Base-by-base conservation (phyloP, 2,329 filamentous ascomycete species). In the Aspergillus sergii region DNA sequence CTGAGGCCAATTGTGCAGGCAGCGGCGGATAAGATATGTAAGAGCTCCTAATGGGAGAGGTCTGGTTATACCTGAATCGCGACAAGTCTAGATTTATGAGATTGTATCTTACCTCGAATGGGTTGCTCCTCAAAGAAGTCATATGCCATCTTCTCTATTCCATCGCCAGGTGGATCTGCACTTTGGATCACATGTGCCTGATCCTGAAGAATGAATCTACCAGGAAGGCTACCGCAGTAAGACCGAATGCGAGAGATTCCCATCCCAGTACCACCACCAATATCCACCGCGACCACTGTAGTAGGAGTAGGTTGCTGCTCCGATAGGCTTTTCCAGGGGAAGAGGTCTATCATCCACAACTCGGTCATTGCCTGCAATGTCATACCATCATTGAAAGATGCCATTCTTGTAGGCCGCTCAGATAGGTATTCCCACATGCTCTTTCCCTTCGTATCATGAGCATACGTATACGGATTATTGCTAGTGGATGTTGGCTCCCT, bases 31-130 rank as follows among this genome's bases (percentile, higher is more conserved):
- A 2, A 46, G 43, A 12, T 46, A 46, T 4, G 43, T 46, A 11
- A 46, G 21, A 21, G 43, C 43, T 46, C 43, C 43, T 46, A 12
- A 26, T 5, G 21, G 19, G 21, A 46, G 11, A 69, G 34, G 30
- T 21, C 1, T 32, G 19, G 16, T 43, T 43, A 43, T 6, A 1
- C 3, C 0, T 12, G 12, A 14, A 36, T 2, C 12, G 0, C 34
- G 6, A 34, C 12, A 36, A 1, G 0, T 36, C 4, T 1, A 4
- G 5, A 1, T 14, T 5, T 36, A 4, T n/a, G 1, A 0, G 16
- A 10, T 4, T 19, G 10, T 23, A n/a, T 58, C 61, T 56, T 67
- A 75, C 78, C 79, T 64, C 81, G 80, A 9, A 84, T 66, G 0
- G 79, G 81, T 32, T 59, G 58, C 5, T 39, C 34, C 32, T 34